A percentile compares a stretch with the other conserved stretches of the same genome.
Conservation (phyloP, 2,329 filamentous ascomycete genomes). For the Pseudogymnoascus sp. region DNA sequence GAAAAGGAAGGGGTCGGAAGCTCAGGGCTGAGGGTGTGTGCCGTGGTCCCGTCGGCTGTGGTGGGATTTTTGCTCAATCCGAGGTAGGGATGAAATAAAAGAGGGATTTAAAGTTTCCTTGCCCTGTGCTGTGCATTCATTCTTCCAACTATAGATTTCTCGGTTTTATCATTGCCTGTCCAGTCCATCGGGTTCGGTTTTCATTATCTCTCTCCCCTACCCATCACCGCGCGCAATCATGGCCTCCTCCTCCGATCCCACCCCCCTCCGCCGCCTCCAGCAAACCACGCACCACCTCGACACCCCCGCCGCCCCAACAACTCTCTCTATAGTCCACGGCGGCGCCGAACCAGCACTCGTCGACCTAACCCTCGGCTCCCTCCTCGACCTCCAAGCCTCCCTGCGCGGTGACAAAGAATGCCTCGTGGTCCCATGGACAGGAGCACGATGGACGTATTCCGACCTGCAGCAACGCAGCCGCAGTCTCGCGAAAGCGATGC, state of each 20-base stretch:
- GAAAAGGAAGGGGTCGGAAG: not conserved
- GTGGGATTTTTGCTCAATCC: too few species aligned
- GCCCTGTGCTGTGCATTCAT: not conserved
- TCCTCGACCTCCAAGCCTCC: conserved; percentile 63
- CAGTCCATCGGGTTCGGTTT: not conserved
- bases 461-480: conserved; percentile 56
- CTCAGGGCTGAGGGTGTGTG: not conserved
- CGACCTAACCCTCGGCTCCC: conserved; percentile 63
- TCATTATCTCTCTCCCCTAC: not conserved
- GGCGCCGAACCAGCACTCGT: conserved; percentile 62
- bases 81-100: not conserved
- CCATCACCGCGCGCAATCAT: not conserved
- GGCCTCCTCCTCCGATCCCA: not conserved
- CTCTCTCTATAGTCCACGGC: conserved; percentile 53
- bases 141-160: not conserved
- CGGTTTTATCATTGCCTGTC: not conserved
- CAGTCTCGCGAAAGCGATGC: conserved; percentile 55
- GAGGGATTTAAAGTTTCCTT: not conserved
- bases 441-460: conserved; percentile 64
- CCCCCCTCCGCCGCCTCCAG: conserved; percentile 8
- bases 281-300: conserved; percentile 11
- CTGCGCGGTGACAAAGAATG: conserved; percentile 59
- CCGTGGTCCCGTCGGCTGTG: not conserved
- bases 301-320: not conserved
- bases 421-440: conserved; percentile 69